Conservation (phyloP, 495 filamentous ascomycete species). For the Penicillium desertorum region DNA sequence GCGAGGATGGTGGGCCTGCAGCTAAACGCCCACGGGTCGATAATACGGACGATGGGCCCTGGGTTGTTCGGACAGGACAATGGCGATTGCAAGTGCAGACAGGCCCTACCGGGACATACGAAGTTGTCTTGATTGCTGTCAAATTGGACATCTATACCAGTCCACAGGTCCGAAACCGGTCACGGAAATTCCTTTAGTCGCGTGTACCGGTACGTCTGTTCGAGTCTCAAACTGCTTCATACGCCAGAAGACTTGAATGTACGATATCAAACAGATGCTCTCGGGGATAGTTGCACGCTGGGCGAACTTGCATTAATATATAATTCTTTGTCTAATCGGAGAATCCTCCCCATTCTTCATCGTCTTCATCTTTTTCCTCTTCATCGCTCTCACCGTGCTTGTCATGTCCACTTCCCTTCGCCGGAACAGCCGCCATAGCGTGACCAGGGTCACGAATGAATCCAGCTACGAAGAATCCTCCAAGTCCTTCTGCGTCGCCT, state of each 20-base stretch:
- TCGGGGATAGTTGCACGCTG: constrained; percentile 1
- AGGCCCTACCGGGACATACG: constrained; percentile 36
- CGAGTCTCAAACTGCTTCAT: background rate
- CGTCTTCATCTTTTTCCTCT: constrained; percentile 25
- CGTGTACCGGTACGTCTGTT: background rate
- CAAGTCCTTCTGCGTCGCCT: constrained; percentile 73
- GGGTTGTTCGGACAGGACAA: constrained; percentile 75
- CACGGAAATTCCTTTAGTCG: constrained; percentile 60
- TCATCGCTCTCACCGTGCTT: constrained; percentile 24
- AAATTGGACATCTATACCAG: constrained; percentile 75
- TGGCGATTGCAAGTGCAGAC: constrained; percentile 75
- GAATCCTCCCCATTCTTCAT: constrained; percentile 50
- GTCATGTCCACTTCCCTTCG: constrained; percentile 1
- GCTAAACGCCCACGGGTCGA: constrained; percentile 52
- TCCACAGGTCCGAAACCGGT: constrained; percentile 66
- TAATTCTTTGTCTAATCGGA: constrained; percentile 37
- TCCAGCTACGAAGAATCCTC: constrained; percentile 71
- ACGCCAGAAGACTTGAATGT: background rate
- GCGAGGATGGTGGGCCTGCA: constrained; percentile 26
- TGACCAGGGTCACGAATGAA: constrained; percentile 54
- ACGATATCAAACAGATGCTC: constrained; percentile 10
- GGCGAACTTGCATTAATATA: constrained; percentile 6
- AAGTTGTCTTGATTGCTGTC: constrained; percentile 69
- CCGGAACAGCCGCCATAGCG: constrained; percentile 3
- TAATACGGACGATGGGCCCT: constrained; percentile 38